These are phyloP conservation scores for Aspergillus unguis DNA, from an alignment of 2,329 filamentous ascomycete species.

Conservation along the genomic window DNA sequence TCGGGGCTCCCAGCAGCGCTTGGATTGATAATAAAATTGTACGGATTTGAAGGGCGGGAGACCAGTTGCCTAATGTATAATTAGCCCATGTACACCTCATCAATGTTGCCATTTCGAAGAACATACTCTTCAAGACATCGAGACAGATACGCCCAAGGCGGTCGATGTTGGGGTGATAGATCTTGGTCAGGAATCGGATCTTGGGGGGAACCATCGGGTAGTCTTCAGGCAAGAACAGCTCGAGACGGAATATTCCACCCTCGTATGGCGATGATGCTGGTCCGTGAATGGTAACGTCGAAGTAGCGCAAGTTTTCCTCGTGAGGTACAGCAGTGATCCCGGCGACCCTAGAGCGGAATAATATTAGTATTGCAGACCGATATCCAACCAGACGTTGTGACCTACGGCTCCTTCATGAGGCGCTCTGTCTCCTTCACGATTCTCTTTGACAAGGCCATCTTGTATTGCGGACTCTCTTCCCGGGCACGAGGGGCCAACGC, in stretches of 20 bases:
- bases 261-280: slow-evolving; percentile 92
- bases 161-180: slow-evolving; percentile 99
- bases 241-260: slow-evolving; percentile 89
- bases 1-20: slow-evolving; percentile 89
- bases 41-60: slow-evolving; percentile 92
- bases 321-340: slow-evolving; percentile 95
- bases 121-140: slow-evolving; percentile 90
- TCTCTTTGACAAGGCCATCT: slow-evolving; percentile 79
- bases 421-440: slow-evolving; percentile 99
- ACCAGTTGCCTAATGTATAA: slow-evolving; percentile 79
- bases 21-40: slow-evolving; percentile 99
- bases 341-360: slow-evolving; percentile 64
- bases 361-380: slow-evolving; percentile 9
- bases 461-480: slow-evolving; percentile 18
- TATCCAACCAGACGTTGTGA: neutral
- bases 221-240: slow-evolving; percentile 96
- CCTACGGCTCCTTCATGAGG: slow-evolving; percentile 92
- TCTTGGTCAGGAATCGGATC: slow-evolving; percentile 97
- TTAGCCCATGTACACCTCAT: slow-evolving; percentile 13
- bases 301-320: slow-evolving; percentile 96
- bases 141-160: slow-evolving; percentile 95
- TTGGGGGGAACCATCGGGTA: slow-evolving; percentile 99
- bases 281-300: slow-evolving; percentile 94
- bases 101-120: slow-evolving; percentile 1
- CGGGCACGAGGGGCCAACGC: neutral